phyloP scores from a whole-genome alignment of 169 alveolate species.

The Eimeria falciformis region DNA sequence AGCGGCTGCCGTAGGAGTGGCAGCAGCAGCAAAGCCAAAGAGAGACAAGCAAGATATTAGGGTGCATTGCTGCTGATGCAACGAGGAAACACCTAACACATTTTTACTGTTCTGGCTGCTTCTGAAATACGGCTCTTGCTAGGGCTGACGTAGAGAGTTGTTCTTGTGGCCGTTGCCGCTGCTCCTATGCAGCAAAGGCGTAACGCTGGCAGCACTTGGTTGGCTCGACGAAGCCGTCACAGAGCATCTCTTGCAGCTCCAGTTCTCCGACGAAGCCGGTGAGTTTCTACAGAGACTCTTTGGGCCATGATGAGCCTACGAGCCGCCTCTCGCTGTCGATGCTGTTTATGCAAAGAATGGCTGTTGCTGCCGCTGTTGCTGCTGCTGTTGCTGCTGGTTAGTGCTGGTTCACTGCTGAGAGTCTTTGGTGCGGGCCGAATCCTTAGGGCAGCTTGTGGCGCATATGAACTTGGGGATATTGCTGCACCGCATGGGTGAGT shows the following conservation, averaged over 20 bases:
- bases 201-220: not conserved
- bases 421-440: not conserved
- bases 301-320: not conserved
- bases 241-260: conserved; percentile 10
- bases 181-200: conserved; percentile 14
- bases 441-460: conserved; percentile 1
- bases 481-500: conserved; percentile 11
- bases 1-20: no score
- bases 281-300: not conserved
- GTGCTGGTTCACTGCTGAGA: not conserved
- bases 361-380: not conserved
- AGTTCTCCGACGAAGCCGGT: conserved; percentile 23
- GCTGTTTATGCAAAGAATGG: no score
- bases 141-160: not conserved
- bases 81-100: no score
- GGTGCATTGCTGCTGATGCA: no score
- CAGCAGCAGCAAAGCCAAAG: no score
- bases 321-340: not conserved
- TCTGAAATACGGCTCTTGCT: not conserved
- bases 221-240: not conserved
- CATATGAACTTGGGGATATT: conserved; percentile 11
- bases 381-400: conserved; percentile 3
- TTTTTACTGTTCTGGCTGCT: not conserved
- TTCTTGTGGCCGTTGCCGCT: not conserved
- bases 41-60: no score